Evolutionary conservation across 768 basidiomycete species (phyloP).

Genomic region (Leccinum ochraceum): DNA sequence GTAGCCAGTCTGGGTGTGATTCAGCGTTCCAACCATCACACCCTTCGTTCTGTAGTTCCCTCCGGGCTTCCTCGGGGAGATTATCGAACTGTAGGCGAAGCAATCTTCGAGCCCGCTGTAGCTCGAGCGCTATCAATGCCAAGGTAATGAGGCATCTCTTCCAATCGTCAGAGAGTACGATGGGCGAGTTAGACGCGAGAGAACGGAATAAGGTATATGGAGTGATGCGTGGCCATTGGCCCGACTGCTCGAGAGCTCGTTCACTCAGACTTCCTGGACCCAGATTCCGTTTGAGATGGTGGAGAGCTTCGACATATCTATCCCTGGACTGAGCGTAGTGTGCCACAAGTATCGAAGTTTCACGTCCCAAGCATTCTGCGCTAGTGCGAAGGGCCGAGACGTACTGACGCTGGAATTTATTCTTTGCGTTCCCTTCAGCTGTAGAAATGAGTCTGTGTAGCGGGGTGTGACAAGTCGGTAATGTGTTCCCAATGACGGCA

Average conservation of each 20-base stretch:
- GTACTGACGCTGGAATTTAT: constrained; percentile 14
- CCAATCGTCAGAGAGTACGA: constrained; percentile 29
- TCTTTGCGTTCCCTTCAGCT: constrained; percentile 7
- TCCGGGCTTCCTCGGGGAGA: constrained; percentile 33
- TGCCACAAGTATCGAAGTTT: constrained; percentile 4
- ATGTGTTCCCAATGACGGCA: background rate
- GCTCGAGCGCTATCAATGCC: constrained; percentile 30
- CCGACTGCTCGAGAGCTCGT: constrained; percentile 17
- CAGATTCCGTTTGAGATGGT: constrained; percentile 6
- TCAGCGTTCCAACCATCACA: constrained; percentile 21
- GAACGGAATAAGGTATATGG: constrained; percentile 33
- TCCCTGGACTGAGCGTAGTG: constrained; percentile 14
- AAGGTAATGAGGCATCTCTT: constrained; percentile 27
- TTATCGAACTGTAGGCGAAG: constrained; percentile 20
- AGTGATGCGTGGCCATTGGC: constrained; percentile 42
- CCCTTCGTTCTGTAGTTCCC: constrained; percentile 27
- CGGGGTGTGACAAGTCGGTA: background rate
- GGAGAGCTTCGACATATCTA: background rate
- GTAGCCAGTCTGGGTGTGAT: constrained; percentile 39
- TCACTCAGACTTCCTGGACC: constrained; percentile 21
- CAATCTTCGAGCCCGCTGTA: constrained; percentile 40
- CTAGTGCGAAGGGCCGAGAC: constrained; percentile 11
- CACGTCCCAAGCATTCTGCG: constrained; percentile 9
- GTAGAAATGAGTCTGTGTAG: constrained; percentile 11
- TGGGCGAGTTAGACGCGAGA: constrained; percentile 29